Evolutionary conservation across 768 basidiomycete species (phyloP), one percentile per base, ranked within the genome.

Genomic region (Arthromyces matolae): DNA sequence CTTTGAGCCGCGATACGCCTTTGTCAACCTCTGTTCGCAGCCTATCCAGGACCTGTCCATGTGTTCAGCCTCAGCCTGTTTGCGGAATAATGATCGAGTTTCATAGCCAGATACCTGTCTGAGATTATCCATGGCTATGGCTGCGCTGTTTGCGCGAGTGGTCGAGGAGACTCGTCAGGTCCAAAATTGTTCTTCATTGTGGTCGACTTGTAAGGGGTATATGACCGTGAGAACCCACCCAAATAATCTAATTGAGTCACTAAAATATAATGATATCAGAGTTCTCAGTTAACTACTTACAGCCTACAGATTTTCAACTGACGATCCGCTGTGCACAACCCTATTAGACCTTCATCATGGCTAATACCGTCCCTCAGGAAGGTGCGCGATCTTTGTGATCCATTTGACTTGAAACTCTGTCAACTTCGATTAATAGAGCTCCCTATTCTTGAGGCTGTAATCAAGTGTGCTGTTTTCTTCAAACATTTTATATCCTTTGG

Each of bases 381-480:
- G 89, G 89, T 86, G 55, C 54, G 70, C 44, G 52, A 52, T 60
- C 51, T 54, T 28, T 42, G 18, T 51, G 39, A 37, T 52, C 55
- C 47, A 55, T n/a, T n/a, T n/a, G n/a, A n/a, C n/a, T n/a, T n/a
- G n/a, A n/a, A n/a, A n/a, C n/a, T n/a, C n/a, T n/a, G 47, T 64
- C 64, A 59, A 47, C 62, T 62, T 51, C n/a, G n/a, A 27, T 48
- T 23, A 19, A 71, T 34, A 85, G 95, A 98, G 73, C 76, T 93
- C 53, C 85, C 90, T 50, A 91, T 98, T 66, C 84, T 98, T 61
- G 95, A 98, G 76, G 79, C 88, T 24, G 81, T 98, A 56, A 93
- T 96, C 69, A 88, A 89, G 93, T 93, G 57, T 42, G 71, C 63
- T 28, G n/a, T 45, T 44, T 53, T 41, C 40, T 55, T 56, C 23